Evolutionary conservation across 495 filamentous ascomycete species (phyloP).

Genomic region (Eremomyces bilateralis): DNA sequence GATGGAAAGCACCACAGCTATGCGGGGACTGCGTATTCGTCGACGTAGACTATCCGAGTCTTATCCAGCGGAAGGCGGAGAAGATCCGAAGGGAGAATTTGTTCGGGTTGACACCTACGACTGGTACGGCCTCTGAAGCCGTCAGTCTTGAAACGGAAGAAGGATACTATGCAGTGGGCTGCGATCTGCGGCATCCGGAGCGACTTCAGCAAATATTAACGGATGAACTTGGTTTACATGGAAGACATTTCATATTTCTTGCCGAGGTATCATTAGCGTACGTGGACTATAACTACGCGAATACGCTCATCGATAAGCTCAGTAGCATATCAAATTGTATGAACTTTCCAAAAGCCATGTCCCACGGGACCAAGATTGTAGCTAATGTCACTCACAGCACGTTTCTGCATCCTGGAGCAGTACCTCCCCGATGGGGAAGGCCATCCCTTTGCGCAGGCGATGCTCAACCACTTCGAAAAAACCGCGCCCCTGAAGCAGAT

Average conservation of each 20-base stretch:
- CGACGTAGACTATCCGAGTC: conserved; percentile 68
- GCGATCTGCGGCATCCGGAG: conserved; percentile 48
- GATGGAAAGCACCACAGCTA: background rate
- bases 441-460: conserved; percentile 73
- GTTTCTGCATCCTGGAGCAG: conserved; percentile 83
- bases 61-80: conserved; percentile 57
- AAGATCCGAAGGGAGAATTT: too few species aligned
- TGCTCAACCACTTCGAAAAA: conserved; percentile 70
- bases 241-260: conserved; percentile 48
- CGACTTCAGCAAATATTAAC: conserved; percentile 34
- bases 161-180: conserved; percentile 59
- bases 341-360: too few species aligned
- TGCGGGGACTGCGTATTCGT: conserved; percentile 41
- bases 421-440: conserved; percentile 51
- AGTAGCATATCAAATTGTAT: too few species aligned
- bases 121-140: too few species aligned
- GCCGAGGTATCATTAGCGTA: conserved; percentile 85
- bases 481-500: conserved; percentile 57
- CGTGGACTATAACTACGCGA: conserved; percentile 54
- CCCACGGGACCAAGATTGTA: background rate
- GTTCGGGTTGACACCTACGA: too few species aligned
- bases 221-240: conserved; percentile 28
- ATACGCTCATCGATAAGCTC: conserved; percentile 46
- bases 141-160: too few species aligned
- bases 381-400: conserved; percentile 2